Conservation (phyloP, 176 grass and related monocot species). For the Hordeum marinum region DNA sequence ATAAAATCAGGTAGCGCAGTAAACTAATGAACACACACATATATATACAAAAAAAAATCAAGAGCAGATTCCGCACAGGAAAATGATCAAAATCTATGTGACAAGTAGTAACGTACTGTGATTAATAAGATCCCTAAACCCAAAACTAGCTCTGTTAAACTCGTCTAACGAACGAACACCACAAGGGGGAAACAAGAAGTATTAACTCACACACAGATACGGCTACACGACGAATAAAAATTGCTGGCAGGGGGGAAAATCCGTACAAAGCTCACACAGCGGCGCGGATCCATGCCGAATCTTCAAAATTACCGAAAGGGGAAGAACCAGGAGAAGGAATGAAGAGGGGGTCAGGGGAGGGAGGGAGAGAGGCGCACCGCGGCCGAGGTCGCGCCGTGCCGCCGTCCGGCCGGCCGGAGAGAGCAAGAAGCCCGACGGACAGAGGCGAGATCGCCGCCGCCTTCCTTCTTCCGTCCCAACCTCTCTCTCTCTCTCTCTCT, state of each 20-base stretch:
- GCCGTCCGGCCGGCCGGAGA: background rate
- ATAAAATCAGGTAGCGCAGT: background rate
- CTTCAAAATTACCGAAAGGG: background rate
- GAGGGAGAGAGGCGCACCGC: conserved; percentile 16
- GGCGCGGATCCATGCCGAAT: background rate
- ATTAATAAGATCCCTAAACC: background rate
- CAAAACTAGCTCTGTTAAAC: background rate
- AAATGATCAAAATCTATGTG: background rate
- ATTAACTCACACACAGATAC: background rate
- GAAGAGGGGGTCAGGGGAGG: background rate
- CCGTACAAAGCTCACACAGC: background rate
- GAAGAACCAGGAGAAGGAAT: background rate
- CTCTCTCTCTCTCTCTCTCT: background rate
- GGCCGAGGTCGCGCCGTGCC: background rate
- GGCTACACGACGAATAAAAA: background rate
- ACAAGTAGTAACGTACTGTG: too few relatives aligned
- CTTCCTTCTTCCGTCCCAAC: background rate
- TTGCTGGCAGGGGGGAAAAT: background rate
- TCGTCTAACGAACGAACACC: background rate
- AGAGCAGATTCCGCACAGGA: background rate
- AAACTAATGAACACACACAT: background rate
- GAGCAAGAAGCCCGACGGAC: background rate
- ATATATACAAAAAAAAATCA: background rate
- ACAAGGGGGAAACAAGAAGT: background rate
- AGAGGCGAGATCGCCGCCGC: background rate